A percentile compares a stretch with the other conserved stretches of the same genome.
Conservation (phyloP, 495 filamentous ascomycete species). For the Xylaria castorea region DNA sequence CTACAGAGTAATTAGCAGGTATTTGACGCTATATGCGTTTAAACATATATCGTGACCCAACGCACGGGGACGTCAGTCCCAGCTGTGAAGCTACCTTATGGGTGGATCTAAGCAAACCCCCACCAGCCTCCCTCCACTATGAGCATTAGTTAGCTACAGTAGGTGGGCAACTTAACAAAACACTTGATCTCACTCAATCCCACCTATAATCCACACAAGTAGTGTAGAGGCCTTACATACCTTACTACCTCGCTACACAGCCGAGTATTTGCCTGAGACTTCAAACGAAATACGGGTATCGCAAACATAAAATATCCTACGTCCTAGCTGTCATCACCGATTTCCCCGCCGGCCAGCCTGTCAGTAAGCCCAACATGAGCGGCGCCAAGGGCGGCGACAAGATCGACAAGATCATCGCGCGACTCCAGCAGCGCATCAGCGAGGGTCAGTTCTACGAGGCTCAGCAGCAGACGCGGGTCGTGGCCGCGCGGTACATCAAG, state of each 20-base stretch:
- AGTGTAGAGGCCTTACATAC: background rate
- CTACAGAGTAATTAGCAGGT: too few species aligned
- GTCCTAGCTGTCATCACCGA: background rate
- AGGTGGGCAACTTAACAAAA: background rate
- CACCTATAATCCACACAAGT: background rate
- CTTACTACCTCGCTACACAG: background rate
- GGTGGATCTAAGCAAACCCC: background rate
- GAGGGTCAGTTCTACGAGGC: constrained; percentile 97
- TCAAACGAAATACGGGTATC: background rate
- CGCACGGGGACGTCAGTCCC: background rate
- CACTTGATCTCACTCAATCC: constrained; percentile 10
- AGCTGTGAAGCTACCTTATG: background rate
- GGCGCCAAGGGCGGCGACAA: constrained; percentile 48
- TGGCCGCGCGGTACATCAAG: constrained; percentile 91
- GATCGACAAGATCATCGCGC: constrained; percentile 58
- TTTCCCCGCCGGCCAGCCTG: background rate
- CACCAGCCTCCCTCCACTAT: background rate
- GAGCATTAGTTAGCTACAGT: background rate
- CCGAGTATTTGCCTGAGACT: background rate
- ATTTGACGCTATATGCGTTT: background rate
- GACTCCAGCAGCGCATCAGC: constrained; percentile 72
- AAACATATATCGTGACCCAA: background rate
- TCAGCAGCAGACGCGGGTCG: constrained; percentile 93
- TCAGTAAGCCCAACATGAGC: constrained; percentile 37
- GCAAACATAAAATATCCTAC: background rate